A percentile compares a stretch with the other conserved stretches of the same genome.
Conservation (phyloP, 1,284 basidiomycete genomes). For the Jaminaea rosea region DNA sequence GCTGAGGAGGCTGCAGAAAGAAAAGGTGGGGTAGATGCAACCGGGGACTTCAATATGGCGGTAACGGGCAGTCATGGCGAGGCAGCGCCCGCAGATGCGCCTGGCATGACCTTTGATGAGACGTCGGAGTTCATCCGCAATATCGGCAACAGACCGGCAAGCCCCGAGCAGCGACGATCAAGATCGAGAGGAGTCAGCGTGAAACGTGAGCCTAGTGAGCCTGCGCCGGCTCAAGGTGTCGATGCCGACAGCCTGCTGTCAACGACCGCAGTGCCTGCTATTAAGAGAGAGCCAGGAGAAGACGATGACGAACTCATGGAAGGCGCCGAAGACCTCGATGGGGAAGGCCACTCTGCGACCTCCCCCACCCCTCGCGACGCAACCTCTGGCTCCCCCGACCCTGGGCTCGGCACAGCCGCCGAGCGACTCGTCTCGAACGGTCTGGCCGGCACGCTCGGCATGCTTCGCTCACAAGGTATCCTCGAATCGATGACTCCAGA, state of each 20-base stretch:
- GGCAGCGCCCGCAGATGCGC: not conserved
- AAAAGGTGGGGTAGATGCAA: constrained; percentile 40
- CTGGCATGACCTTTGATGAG: constrained; percentile 75
- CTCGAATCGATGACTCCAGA: constrained; percentile 62
- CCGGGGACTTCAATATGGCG: constrained; percentile 3
- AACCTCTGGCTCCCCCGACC: not conserved
- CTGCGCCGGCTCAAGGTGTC: constrained; percentile 35
- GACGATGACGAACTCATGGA: constrained; percentile 50
- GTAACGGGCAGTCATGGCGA: too few species aligned
- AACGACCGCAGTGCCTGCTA: constrained; percentile 26
- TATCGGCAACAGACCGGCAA: constrained; percentile 55
- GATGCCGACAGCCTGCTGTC: constrained; percentile 43
- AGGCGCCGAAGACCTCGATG: constrained; percentile 44
- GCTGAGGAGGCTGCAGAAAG: constrained; percentile 54
- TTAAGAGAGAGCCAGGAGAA: constrained; percentile 48
- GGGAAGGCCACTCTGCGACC: not conserved
- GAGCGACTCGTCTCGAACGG: constrained; percentile 49
- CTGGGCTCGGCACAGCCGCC: not conserved
- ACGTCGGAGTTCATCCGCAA: constrained; percentile 93
- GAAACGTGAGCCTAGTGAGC: constrained; percentile 9
- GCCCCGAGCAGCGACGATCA: not conserved
- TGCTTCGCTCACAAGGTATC: constrained; percentile 86
- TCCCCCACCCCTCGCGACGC: constrained; percentile 7
- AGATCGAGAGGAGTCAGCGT: too few species aligned
- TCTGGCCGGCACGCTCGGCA: constrained; percentile 75